Conservation (phyloP, 805 yeast species). For the Candida easanensis region DNA sequence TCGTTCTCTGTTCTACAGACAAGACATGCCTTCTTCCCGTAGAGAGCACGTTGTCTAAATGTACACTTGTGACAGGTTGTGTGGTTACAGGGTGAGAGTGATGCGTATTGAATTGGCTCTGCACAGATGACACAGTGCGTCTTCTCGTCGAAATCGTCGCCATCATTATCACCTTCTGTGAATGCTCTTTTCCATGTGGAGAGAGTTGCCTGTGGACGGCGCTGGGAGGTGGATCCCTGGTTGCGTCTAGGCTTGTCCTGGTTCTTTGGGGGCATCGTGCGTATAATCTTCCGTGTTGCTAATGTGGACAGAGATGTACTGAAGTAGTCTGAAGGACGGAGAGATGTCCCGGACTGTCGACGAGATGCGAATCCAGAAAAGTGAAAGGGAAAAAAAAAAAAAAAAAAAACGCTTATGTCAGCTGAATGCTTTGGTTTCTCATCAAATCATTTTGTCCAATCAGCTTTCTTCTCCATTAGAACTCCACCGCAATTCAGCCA, state of each 20-base stretch:
- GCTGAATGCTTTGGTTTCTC: too few species aligned
- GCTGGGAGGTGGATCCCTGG: constrained; percentile 1
- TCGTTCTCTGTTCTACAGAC: constrained; percentile 78
- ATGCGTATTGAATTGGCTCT: constrained; percentile 56
- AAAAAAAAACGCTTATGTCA: too few species aligned
- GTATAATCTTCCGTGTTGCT: too few species aligned
- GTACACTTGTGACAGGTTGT: constrained; percentile 79
- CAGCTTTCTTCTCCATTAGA: too few species aligned
- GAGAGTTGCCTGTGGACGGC: neutral
- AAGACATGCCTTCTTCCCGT: constrained; percentile 69
- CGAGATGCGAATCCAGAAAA: too few species aligned
- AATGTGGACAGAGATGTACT: too few species aligned
- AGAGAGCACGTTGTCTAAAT: constrained; percentile 78
- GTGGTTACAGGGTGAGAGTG: constrained; percentile 83
- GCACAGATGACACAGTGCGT: constrained; percentile 83
- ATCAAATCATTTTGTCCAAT: too few species aligned
- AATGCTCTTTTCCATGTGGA: constrained; percentile 23
- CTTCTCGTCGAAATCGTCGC: constrained; percentile 35
- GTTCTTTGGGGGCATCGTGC: constrained; percentile 5
- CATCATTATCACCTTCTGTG: constrained; percentile 12
- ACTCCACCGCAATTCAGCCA: too few species aligned
- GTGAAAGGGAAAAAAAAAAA: too few species aligned
- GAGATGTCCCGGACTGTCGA: too few species aligned
- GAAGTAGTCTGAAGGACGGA: too few species aligned
- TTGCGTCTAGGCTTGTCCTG: constrained; percentile 14